A percentile compares a stretch with the other conserved stretches of the same genome.
Conservation (phyloP, 2,329 filamentous ascomycete species). For the Macroventuria anomochaeta region DNA sequence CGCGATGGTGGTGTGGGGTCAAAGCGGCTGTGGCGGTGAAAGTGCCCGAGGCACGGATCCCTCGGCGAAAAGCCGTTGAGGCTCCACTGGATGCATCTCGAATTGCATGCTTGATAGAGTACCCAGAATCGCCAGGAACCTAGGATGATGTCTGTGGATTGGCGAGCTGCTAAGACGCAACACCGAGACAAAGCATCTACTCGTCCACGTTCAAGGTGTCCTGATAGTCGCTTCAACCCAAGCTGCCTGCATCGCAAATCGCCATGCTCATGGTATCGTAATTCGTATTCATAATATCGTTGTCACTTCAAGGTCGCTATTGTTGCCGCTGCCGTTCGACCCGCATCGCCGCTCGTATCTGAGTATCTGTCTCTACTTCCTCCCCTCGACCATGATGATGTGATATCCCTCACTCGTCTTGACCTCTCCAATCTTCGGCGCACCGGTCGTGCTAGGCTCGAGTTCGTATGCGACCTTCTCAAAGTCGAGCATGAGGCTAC, state of each 20-base stretch:
- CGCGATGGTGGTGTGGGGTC: neutral
- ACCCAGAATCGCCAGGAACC: too few relatives aligned
- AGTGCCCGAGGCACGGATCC: neutral
- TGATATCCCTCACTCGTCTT: constrained; percentile 82
- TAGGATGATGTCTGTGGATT: too few relatives aligned
- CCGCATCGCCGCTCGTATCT: neutral
- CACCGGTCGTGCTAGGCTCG: constrained; percentile 68
- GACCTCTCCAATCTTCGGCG: constrained; percentile 70
- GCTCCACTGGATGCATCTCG: neutral
- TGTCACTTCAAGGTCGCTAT: neutral
- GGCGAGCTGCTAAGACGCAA: neutral
- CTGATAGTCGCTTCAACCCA: neutral
- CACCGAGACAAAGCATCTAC: too few relatives aligned
- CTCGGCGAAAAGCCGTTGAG: constrained; percentile 3
- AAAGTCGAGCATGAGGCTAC: constrained; percentile 70
- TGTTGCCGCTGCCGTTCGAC: neutral
- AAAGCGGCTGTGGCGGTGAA: constrained; percentile 16
- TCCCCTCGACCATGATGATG: constrained; percentile 77
- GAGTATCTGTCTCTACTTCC: constrained; percentile 53
- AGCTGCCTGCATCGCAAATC: neutral
- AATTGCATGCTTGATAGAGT: neutral
- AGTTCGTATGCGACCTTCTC: constrained; percentile 75
- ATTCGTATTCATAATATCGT: neutral
- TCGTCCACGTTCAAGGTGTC: neutral
- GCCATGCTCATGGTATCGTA: neutral